Evolutionary conservation across 202 grass and related monocot species (phyloP), one percentile per base, ranked within the genome.

Genomic region (Setaria italica): DNA sequence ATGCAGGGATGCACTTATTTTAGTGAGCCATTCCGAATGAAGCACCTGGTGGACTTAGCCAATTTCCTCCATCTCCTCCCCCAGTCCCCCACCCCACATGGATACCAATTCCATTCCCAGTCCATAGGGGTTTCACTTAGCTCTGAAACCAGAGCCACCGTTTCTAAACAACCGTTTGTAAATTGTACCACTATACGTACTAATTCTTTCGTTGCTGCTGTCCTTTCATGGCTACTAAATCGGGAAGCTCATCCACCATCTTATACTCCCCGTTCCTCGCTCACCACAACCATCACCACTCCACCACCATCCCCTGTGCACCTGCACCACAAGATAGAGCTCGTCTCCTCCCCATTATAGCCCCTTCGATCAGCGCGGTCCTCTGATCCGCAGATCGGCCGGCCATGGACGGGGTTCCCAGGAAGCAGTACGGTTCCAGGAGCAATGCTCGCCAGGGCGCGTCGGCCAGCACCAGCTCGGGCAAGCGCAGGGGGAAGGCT

Each of bases 151-250:
- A 65, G n/a, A 73, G 62, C 2, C 53, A 6, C 29, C 29, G 16
- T 51, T 29, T 12, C 33, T n/a, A 54, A 53, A n/a, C 51, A 62
- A 11, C 59, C 68, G 29, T 21, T 47, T 35, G 25, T 25, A 25
- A 25, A 25, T 25, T 14, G 67, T 59, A 34, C 33, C 3, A 74
- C 15, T 8, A 19, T 20, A 6, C 50, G 9, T 29, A 2, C 47
- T 21, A 49, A 67, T 67, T 67, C 54, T 51, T 79, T 39, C 29
- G n/a, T 68, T 4, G 17, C 46, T 16, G 11, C 1, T 72, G 43
- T 51, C 66, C 56, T 60, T 62, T 20, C 30, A 62, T 77, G 77
- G 42, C 63, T 81, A 54, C 82, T 89, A 77, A 85, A 85, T 80
- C 70, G 80, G 47, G 70, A 77, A 89, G 39, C 32, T 54, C 62